Conservation (phyloP, 495 filamentous ascomycete genomes). For the Sphaerosporella brunnea region DNA sequence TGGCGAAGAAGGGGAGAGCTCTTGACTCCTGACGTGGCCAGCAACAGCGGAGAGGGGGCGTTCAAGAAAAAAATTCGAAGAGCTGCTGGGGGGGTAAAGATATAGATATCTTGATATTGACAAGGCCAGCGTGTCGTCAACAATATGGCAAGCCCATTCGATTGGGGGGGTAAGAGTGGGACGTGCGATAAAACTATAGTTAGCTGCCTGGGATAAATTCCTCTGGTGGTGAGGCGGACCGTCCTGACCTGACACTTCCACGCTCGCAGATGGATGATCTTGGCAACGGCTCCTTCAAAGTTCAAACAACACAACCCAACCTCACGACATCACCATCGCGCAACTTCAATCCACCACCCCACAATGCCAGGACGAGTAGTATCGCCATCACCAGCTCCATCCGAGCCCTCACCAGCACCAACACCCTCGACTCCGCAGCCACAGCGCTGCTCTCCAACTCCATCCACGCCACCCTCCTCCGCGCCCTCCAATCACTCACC, state of each 20-base stretch:
- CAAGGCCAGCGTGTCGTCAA: conserved; percentile 21
- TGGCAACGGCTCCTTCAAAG: neutral
- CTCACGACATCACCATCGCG: neutral
- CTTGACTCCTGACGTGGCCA: too few relatives aligned
- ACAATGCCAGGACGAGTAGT: neutral
- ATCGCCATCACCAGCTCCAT: neutral
- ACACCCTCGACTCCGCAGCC: neutral
- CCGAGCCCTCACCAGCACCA: neutral
- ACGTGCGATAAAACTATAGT: too few relatives aligned
- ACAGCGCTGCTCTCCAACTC: neutral
- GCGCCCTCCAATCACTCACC: neutral
- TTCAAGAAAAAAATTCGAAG: neutral
- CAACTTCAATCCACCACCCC: neutral
- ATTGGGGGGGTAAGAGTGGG: neutral
- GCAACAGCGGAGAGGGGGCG: neutral
- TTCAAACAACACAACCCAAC: neutral
- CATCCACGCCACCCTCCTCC: neutral
- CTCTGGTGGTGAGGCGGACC: neutral
- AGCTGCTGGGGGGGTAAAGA: neutral
- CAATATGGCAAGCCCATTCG: too few relatives aligned
- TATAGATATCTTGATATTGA: conserved; percentile 1
- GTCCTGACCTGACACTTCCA: neutral
- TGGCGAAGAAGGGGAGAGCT: too few relatives aligned
- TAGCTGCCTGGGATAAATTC: too few relatives aligned
- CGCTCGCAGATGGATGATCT: neutral